Evolutionary conservation across 805 yeast genomes (phyloP), one percentile per base, ranked within the genome.

Genomic region (Cyberlindnera samutprakarnensis): DNA sequence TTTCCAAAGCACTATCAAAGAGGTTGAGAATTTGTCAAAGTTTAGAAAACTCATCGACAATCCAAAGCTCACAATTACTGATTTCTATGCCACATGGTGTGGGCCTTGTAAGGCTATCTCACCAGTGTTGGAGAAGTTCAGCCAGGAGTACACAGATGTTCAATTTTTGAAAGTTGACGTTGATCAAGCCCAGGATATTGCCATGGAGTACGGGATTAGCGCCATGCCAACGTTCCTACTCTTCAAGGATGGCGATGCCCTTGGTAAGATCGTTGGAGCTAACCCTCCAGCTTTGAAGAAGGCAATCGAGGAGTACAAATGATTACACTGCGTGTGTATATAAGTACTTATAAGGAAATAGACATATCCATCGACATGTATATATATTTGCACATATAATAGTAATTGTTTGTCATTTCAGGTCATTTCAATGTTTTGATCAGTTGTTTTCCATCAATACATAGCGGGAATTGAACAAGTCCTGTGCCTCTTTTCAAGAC

Each of bases 201-300:
- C 87, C 8, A 58, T 52, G 35, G 75, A 71, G 37, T 72, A 73
- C 48, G 78, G 72, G 9, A 63, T 81, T 31, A 61, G 72, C 16
- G 86, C 90, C 23, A 78, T 81, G 87, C 92, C 92, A 28, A 82
- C 90, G 3, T 75, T 78, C 38, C 47, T 78, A 15, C 56, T 77
- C 20, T 72, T 30, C 32, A 73, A 77, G 51, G 63, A 74, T 30
- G 85, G 85, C 16, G 67, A 70, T 33, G 58, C 70, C 28, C 53
- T 73, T 4, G 75, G 68, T 14, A 71, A 69, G 30, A 59, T 80
- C 21, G 70, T 80, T 16, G 92, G 92, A 24, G 90, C 88, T 13
- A 55, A 61, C 33, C 59, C 63, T 18, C 41, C 42, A 12, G 59
- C 53, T 8, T 31, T 64, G 14, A 53, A 55, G 33, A 37, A 54